A percentile compares a stretch with the other conserved stretches of the same genome.
Evolutionary conservation across 495 filamentous ascomycete genomes (phyloP).

Genomic region (Penicillium macrosclerotiorum): DNA sequence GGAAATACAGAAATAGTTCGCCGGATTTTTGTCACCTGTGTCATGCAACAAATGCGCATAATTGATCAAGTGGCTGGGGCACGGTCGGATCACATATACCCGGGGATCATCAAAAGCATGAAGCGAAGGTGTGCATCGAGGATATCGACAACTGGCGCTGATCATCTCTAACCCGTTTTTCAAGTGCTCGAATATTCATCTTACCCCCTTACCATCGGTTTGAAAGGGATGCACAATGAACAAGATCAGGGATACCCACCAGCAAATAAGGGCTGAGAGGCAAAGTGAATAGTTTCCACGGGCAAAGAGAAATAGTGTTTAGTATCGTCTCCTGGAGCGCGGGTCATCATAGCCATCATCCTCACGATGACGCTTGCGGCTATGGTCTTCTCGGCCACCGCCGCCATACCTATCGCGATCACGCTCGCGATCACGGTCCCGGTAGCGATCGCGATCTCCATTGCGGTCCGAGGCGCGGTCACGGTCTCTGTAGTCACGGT

Average conservation of each 20-base stretch:
- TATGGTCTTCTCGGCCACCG: constrained; percentile 56
- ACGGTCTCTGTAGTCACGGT: constrained; percentile 20
- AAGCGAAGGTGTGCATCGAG: constrained; percentile 1
- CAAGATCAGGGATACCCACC: constrained; percentile 49
- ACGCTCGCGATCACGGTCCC: constrained; percentile 53
- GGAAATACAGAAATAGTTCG: constrained; percentile 21
- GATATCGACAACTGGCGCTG: constrained; percentile 4
- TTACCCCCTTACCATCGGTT: constrained; percentile 62
- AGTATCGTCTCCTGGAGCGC: constrained; percentile 77
- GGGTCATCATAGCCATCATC: constrained; percentile 71
- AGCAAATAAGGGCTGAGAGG: constrained; percentile 38
- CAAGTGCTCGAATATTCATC: constrained; percentile 10
- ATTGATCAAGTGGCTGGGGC: constrained; percentile 3
- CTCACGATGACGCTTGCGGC: constrained; percentile 57
- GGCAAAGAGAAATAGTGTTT: constrained; percentile 28
- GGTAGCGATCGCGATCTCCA: constrained; percentile 50
- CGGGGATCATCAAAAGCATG: constrained; percentile 4
- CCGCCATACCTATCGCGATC: constrained; percentile 43
- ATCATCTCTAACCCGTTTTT: constrained; percentile 4
- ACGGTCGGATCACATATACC: neutral
- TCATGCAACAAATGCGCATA: constrained; percentile 8
- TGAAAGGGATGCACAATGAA: constrained; percentile 48
- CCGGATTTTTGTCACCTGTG: neutral
- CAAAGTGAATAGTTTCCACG: constrained; percentile 16
- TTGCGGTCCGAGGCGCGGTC: constrained; percentile 6